Conservation (phyloP, 805 yeast genomes). For the Saccharomycopsis sp. region DNA sequence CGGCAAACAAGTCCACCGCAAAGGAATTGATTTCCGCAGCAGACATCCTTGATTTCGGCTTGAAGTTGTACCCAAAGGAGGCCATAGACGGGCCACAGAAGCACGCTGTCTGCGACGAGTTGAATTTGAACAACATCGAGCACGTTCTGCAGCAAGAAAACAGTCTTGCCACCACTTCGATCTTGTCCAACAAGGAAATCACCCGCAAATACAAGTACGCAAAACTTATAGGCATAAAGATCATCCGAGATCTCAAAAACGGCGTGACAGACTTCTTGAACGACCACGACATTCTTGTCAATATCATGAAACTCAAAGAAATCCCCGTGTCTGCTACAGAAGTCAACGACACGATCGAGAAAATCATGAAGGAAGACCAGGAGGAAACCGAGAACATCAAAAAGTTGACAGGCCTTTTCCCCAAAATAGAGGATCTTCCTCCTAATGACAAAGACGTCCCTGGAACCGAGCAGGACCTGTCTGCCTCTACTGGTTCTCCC, state of each 20-base stretch:
- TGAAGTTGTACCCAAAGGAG: constrained; percentile 8
- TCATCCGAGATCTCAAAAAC: constrained; percentile 3
- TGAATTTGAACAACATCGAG: not conserved
- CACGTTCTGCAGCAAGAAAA: constrained; percentile 2
- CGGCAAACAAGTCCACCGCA: constrained; percentile 5
- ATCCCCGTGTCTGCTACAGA: not conserved
- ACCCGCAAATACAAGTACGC: constrained; percentile 6
- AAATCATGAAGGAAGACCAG: not conserved
- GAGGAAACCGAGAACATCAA: not conserved
- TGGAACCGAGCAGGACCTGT: not conserved
- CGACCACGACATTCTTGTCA: constrained; percentile 1
- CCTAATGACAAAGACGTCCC: not conserved
- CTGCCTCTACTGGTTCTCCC: not conserved
- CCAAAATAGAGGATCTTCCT: not conserved
- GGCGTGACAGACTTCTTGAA: not conserved
- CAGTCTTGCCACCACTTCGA: not conserved
- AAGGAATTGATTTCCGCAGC: constrained; percentile 6
- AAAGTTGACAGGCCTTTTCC: not conserved
- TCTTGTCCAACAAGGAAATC: constrained; percentile 4
- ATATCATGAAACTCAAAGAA: constrained; percentile 4
- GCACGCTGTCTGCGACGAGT: not conserved
- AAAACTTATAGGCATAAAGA: constrained; percentile 6
- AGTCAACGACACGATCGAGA: constrained; percentile 2
- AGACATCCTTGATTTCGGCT: constrained; percentile 7
- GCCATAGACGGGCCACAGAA: not conserved